Base-by-base conservation (phyloP, 129 eudicot species). In the Flaveria trinervia region DNA sequence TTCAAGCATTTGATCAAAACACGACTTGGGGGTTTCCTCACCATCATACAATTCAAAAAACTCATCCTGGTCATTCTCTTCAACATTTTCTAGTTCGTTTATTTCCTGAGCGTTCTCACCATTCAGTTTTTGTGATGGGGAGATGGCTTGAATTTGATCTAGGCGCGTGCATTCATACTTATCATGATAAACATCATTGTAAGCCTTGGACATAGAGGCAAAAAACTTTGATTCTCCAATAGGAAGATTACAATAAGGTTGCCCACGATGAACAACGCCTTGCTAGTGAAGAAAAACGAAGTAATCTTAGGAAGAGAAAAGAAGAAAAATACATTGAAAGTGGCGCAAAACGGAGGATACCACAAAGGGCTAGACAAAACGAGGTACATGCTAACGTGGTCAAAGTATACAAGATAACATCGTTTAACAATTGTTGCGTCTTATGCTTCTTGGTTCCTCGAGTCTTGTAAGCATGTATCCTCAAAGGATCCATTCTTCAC, bases 221-320 rank as follows among this genome's bases (percentile, higher is more conserved):
- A 54, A 75, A 45, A 77, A 57, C 68, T 80, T 88, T 0, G 87
- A 88, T 64, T 88, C 92, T 23, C 89, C 12, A 88, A 10, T 7
- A 88, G 83, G 79, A 85, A 85, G 45, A 88, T 78, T 70, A 88
- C 77, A 66, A 88, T 88, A 74, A 88, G 86, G 80, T 88, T 88
- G 54, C 86, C 84, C 64, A 85, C 72, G 1, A 88, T 80, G 81
- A 88, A 88, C 50, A 85, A 61, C n/a, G 41, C 81, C 83, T 85
- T 88, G 79, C 86, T 50, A 60, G 76, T 85, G 56, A 88, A 78
- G 76, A 88, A 77, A 69, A 85, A 73, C 5, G 89, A 78, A 23
- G 81, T 13, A 0, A 88, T 68, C 46, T 80, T 83, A 1, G 89
- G 89, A 18, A 88, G 77, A 23, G 86, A 83, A 15, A 83, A 67